phyloP scores from a whole-genome alignment of 2,329 filamentous ascomycete genomes.

The Aspergillaceae sp. region DNA sequence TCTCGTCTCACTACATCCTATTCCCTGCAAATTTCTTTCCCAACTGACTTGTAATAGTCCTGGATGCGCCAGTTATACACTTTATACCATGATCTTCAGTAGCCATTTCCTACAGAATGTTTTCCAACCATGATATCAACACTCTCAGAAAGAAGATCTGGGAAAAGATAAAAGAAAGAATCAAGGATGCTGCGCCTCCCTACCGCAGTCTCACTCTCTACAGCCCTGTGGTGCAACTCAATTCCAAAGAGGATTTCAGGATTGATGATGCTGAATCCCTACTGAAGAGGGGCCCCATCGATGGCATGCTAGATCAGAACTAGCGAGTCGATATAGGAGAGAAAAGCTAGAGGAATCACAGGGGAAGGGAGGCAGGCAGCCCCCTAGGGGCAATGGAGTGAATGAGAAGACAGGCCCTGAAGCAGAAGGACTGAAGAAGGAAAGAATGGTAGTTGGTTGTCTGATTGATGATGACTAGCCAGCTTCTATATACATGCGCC shows the following conservation, averaged over 20 bases:
- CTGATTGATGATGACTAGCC: no score
- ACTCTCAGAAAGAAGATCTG: background rate
- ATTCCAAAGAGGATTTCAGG: background rate
- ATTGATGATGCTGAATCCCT: background rate
- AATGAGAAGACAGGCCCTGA: no score
- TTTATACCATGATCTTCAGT: background rate
- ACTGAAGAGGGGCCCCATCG: background rate
- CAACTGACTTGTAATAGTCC: background rate
- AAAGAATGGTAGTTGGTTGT: no score
- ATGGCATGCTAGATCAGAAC: no score
- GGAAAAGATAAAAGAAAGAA: background rate
- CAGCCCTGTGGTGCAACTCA: background rate
- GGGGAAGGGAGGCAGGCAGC: no score
- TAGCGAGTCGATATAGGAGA: no score
- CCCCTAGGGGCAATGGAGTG: no score
- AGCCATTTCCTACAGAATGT: background rate
- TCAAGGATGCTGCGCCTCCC: background rate
- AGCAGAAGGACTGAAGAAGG: no score
- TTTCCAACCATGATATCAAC: background rate
- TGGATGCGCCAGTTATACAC: background rate
- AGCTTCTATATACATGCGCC: no score
- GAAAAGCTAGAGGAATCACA: no score
- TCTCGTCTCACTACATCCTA: background rate
- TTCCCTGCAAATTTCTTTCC: background rate
- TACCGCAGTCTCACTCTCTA: background rate